Evolutionary conservation across 306 rosid species (phyloP).

Genomic region (Cicer judaicum): DNA sequence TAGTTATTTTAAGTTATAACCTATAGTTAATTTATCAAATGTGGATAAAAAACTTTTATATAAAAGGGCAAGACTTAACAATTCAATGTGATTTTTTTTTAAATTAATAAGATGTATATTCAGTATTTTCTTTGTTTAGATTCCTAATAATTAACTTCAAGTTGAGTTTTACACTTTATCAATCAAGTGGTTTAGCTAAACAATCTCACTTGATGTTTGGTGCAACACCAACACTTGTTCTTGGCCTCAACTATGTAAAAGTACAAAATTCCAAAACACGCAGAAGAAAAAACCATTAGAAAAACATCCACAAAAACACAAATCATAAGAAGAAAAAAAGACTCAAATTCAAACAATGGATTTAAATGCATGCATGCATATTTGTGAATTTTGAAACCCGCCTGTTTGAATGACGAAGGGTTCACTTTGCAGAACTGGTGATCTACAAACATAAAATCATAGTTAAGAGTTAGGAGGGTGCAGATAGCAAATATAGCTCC

Average conservation of each 20-base stretch:
- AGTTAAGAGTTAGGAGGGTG: neutral
- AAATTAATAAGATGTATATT: too few species aligned
- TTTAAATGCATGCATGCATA: neutral
- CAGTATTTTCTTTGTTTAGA: too few species aligned
- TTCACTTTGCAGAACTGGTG: conserved; percentile 14
- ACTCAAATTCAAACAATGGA: neutral
- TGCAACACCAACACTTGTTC: conserved; percentile 45
- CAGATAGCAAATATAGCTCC: neutral
- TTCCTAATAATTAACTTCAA: too few species aligned
- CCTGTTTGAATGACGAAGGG: conserved; percentile 35
- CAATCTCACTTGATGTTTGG: conserved; percentile 51
- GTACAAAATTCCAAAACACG: neutral
- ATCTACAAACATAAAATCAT: conserved; percentile 17
- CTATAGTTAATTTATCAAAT: too few species aligned
- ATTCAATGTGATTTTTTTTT: too few species aligned
- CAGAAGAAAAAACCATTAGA: neutral
- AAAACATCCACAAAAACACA: conserved; percentile 23
- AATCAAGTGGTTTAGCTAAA: conserved; percentile 2
- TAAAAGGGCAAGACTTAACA: too few species aligned
- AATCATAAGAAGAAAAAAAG: neutral
- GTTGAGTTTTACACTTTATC: neutral
- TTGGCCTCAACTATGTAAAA: conserved; percentile 53
- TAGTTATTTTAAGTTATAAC: too few species aligned
- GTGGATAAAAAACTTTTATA: too few species aligned
- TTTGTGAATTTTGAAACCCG: neutral